A percentile compares a stretch with the other conserved stretches of the same genome.
Evolutionary conservation across 2,329 filamentous ascomycete genomes (phyloP).

Genomic region (Trichoderma polysporum): DNA sequence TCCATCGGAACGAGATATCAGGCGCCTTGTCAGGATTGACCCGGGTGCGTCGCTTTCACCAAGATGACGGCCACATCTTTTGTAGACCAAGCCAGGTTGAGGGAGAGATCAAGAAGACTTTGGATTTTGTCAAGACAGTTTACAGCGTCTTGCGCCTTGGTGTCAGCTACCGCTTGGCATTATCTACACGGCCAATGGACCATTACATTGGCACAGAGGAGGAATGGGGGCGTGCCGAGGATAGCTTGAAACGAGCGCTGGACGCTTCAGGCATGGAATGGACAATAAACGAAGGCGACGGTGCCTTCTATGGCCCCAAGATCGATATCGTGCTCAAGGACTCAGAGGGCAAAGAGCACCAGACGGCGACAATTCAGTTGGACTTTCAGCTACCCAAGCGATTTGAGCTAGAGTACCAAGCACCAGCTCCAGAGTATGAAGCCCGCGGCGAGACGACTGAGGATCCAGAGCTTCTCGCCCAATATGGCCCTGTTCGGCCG

Average conservation of each 20-base stretch:
- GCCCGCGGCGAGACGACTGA: conserved; percentile 50
- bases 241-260: conserved; percentile 40
- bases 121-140: conserved; percentile 72
- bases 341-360: conserved; percentile 80
- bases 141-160: conserved; percentile 70
- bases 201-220: conserved; percentile 74
- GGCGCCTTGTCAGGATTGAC: conserved; percentile 80
- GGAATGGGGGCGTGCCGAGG: conserved; percentile 55
- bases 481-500: conserved; percentile 62
- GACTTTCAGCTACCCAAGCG: conserved; percentile 86
- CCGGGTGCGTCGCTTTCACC: conserved; percentile 81
- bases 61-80: conserved; percentile 90
- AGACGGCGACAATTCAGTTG: conserved; percentile 84
- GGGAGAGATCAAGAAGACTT: conserved; percentile 69
- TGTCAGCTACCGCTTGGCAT: conserved; percentile 65
- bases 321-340: conserved; percentile 84
- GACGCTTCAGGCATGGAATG: conserved; percentile 71
- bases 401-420: conserved; percentile 73
- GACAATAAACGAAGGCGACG: conserved; percentile 76
- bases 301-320: conserved; percentile 89
- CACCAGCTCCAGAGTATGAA: conserved; percentile 64
- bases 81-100: conserved; percentile 75
- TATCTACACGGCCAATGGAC: conserved; percentile 75
- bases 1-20: conserved; percentile 85
- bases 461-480: conserved; percentile 47